phyloP scores from a whole-genome alignment of 2,329 filamentous ascomycete species.

The Blastomyces emzantsi region DNA sequence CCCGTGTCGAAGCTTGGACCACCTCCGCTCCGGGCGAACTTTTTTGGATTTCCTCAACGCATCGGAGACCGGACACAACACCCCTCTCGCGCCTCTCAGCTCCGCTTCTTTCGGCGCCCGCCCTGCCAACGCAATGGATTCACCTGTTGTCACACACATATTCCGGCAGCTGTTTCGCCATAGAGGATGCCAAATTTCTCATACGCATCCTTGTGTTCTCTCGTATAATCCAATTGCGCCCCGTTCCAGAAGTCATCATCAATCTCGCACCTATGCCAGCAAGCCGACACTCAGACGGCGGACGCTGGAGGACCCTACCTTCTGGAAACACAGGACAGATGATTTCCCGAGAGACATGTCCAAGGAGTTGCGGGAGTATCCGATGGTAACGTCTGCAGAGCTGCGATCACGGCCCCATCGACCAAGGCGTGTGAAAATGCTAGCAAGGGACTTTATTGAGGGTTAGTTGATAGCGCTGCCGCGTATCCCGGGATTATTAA shows the following conservation, averaged over 20 bases:
- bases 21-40: slow-evolving; percentile 12
- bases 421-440: slow-evolving; percentile 87
- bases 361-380: slow-evolving; percentile 72
- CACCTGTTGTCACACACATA: slow-evolving; percentile 63
- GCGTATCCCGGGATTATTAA: background rate
- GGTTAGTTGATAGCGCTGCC: slow-evolving; percentile 40
- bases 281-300: slow-evolving; percentile 31
- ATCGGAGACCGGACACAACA: slow-evolving; percentile 13
- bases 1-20: slow-evolving; percentile 22
- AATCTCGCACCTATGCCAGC: slow-evolving; percentile 29
- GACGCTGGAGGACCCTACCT: slow-evolving; percentile 48
- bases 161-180: slow-evolving; percentile 81
- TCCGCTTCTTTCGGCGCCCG: slow-evolving; percentile 12
- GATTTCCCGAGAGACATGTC: slow-evolving; percentile 66
- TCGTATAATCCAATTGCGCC: slow-evolving; percentile 15
- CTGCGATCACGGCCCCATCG: slow-evolving; percentile 63
- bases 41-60: slow-evolving; percentile 10
- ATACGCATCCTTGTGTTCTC: slow-evolving; percentile 28
- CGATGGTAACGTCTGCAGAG: slow-evolving; percentile 74
- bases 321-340: slow-evolving; percentile 79
- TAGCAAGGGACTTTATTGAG: slow-evolving; percentile 95
- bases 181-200: slow-evolving; percentile 52
- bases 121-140: slow-evolving; percentile 57
- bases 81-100: slow-evolving; percentile 17
- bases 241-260: slow-evolving; percentile 19